phyloP scores from a whole-genome alignment of 139 green algal species.

The Tetradesmus obliquus region DNA sequence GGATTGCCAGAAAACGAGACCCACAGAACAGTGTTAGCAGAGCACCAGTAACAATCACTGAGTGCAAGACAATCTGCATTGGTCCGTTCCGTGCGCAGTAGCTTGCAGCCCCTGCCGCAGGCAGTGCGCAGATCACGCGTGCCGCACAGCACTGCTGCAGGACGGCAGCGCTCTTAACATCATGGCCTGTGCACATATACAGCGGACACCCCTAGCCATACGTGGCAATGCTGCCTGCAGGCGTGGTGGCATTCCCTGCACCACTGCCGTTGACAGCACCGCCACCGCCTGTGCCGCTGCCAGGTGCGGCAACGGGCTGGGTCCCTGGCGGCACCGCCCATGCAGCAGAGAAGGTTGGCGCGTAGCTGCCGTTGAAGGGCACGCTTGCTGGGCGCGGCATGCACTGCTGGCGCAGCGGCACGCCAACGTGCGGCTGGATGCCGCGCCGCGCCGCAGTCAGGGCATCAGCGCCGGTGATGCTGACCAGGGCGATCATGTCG shows the following conservation, averaged over 20 bases:
- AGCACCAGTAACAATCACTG: no score
- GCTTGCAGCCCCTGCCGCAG: no score
- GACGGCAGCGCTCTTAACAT: no score
- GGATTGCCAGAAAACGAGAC: no score
- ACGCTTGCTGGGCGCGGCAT: neutral
- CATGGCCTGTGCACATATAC: no score
- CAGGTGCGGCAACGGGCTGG: neutral
- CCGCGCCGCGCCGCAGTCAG: neutral
- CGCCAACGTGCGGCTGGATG: conserved; percentile 11
- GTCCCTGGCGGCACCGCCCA: neutral
- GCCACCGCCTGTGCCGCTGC: neutral
- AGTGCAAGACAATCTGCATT: no score
- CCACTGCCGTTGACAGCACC: neutral
- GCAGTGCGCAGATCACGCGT: no score
- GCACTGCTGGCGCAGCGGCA: neutral
- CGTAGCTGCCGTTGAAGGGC: conserved; percentile 14
- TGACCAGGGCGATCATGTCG: neutral
- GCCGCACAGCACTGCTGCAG: no score
- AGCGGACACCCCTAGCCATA: neutral
- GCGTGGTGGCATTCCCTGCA: neutral
- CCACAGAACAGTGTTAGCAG: no score
- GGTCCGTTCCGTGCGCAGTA: no score
- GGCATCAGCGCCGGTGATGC: neutral
- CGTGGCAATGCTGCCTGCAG: neutral
- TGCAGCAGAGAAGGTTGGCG: neutral